Evolutionary conservation across 2,329 filamentous ascomycete species (phyloP).

Genomic region (Botryosphaeria dothidea): DNA sequence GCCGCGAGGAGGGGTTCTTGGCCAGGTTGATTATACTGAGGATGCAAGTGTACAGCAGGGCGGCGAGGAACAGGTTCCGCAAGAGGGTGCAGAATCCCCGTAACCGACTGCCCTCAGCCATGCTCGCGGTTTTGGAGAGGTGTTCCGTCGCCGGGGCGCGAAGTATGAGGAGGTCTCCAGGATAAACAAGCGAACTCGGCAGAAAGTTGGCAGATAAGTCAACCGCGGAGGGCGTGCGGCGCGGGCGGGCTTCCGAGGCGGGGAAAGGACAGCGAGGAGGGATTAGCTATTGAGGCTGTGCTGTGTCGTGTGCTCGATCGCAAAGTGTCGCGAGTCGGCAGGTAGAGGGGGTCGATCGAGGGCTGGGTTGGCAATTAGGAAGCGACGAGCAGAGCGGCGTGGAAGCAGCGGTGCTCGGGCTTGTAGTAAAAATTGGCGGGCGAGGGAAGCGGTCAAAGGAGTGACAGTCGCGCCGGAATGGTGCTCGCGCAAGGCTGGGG

Average conservation of each 20-base stretch:
- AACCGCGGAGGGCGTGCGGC: neutral
- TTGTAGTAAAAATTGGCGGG: neutral
- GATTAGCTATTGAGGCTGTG: slow-evolving; percentile 4
- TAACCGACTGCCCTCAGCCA: slow-evolving; percentile 37
- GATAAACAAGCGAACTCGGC: neutral
- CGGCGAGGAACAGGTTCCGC: slow-evolving; percentile 46
- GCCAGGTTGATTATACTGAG: slow-evolving; percentile 44
- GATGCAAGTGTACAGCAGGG: slow-evolving; percentile 43
- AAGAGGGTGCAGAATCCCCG: slow-evolving; percentile 39
- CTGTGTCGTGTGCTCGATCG: neutral
- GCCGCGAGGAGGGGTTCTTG: slow-evolving; percentile 40
- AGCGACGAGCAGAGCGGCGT: neutral
- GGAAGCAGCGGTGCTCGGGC: neutral
- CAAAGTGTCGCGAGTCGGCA: neutral
- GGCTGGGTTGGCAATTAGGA: neutral
- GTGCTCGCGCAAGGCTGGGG: slow-evolving; percentile 15
- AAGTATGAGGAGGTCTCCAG: neutral
- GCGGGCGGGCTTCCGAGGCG: slow-evolving; percentile 1
- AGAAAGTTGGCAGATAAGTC: neutral
- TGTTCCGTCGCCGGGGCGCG: neutral
- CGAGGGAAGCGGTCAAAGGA: slow-evolving; percentile 9
- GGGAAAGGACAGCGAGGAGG: neutral
- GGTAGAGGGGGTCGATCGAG: neutral
- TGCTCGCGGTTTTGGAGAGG: slow-evolving; percentile 22
- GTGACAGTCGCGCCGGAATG: slow-evolving; percentile 11